A percentile compares a stretch with the other conserved stretches of the same genome.
phyloP scores from a whole-genome alignment of 768 basidiomycete species.

The Leccinum disarticulatum region DNA sequence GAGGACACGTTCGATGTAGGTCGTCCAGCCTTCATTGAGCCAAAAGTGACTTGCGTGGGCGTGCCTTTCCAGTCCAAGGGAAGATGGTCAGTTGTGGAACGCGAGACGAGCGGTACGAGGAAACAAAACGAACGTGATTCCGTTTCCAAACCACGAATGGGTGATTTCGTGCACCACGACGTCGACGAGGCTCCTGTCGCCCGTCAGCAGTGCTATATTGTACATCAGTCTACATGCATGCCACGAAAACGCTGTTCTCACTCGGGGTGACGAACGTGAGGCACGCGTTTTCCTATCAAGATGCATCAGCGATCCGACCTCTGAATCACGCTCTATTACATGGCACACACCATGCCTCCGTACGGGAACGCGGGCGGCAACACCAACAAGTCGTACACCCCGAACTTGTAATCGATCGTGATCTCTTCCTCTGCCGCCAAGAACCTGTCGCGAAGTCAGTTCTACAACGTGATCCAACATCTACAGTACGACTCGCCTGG shows the following conservation, averaged over 20 bases:
- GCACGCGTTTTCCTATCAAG: constrained; percentile 77
- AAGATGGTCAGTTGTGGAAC: not conserved
- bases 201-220: constrained; percentile 67
- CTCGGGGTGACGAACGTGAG: constrained; percentile 86
- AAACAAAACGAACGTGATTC: constrained; percentile 59
- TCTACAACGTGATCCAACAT: not conserved
- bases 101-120: not conserved
- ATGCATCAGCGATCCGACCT: not conserved
- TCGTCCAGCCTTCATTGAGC: constrained; percentile 94
- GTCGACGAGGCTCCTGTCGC: constrained; percentile 83
- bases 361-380: constrained; percentile 91
- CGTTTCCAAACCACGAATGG: constrained; percentile 90
- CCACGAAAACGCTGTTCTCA: constrained; percentile 30
- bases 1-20: constrained; percentile 85
- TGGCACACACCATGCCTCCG: constrained; percentile 69
- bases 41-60: constrained; percentile 78
- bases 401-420: constrained; percentile 75
- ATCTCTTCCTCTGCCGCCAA: constrained; percentile 68
- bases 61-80: constrained; percentile 39
- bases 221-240: not conserved
- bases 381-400: constrained; percentile 85
- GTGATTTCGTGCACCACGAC: constrained; percentile 88
- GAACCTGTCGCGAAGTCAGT: constrained; percentile 47
- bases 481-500: constrained; percentile 44
- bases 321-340: not conserved